Base-by-base conservation (phyloP, 441 rosid genomes). In the Jatropha multifida region DNA sequence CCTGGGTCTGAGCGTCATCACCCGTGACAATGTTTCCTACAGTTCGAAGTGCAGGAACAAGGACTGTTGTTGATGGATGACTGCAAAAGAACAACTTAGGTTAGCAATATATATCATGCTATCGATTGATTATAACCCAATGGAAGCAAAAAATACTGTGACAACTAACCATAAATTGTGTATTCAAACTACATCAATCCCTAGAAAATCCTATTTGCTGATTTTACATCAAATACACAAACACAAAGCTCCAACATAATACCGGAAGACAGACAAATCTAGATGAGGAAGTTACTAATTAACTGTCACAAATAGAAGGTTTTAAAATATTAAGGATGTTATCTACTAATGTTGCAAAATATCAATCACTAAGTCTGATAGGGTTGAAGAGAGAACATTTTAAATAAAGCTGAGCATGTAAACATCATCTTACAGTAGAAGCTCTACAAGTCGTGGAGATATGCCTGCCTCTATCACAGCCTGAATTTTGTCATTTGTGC, bases 21-120 rank as follows among this genome's bases (percentile, higher is more conserved):
- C 95, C 90, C 0, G 90, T 90, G 38, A 90, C 94, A 17, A 90
- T 88, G 74, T 90, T 88, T 26, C 74, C 74, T 15, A 23, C 66
- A n/a, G 75, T 44, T 72, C 44, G 56, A 42, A 72, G 56, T 23
- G 75, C 75, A 59, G 75, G 75, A 42, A 72, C 67, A 60, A 72
- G 67, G 51, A 72, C 75, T 14, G 75, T 44, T 17, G 75, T 72
- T 60, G 67, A 72, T 44, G 67, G 20, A 72, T 72, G 75, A 61
- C 75, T 72, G 58, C 65, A 72, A 4, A 72, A 46, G 55, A 72
- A 63, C 38, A 32, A 32, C 32, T 32, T 32, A 32, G 1, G 32
- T 32, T 32, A 32, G 32, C 27, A 66, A 0, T 7, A 27, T 0
- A 3, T 7, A 15, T 18, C 12, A 40, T 41, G 27, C 15, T 65